Conservation (phyloP, 2,329 filamentous ascomycete species). For the Fusarium sp. region DNA sequence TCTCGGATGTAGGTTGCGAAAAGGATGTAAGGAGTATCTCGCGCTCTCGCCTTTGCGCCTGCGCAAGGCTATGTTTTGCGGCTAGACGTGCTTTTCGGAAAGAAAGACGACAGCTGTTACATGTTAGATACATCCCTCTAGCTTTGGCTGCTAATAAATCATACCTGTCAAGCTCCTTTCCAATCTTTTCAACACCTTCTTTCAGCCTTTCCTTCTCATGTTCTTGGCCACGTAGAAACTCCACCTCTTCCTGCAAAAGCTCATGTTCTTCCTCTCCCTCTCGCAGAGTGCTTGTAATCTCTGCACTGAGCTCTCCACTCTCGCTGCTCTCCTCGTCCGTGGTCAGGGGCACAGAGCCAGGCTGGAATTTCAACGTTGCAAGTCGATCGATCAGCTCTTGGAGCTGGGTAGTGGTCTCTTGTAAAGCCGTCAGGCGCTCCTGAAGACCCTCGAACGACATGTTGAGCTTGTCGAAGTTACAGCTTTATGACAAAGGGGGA, state of each 20-base stretch:
- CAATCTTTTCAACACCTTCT: constrained; percentile 75
- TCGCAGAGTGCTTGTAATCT: constrained; percentile 83
- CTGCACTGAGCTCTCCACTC: constrained; percentile 79
- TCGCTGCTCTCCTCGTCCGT: constrained; percentile 64
- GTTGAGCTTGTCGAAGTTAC: constrained; percentile 13
- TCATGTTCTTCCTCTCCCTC: constrained; percentile 88
- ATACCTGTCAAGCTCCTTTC: constrained; percentile 78
- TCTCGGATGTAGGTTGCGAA: constrained; percentile 58
- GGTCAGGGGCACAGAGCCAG: constrained; percentile 67
- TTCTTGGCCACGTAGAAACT: constrained; percentile 70
- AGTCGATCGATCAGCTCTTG: constrained; percentile 71
- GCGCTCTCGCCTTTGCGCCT: constrained; percentile 81
- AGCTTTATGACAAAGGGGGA: background rate
- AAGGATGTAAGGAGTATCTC: constrained; percentile 79
- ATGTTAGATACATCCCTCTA: constrained; percentile 13
- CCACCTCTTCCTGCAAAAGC: constrained; percentile 80
- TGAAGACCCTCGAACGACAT: constrained; percentile 73
- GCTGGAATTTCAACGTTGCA: constrained; percentile 68
- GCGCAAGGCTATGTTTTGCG: constrained; percentile 80
- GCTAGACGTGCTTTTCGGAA: constrained; percentile 87
- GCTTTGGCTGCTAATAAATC: constrained; percentile 8
- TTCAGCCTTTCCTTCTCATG: constrained; percentile 75
- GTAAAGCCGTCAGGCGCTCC: constrained; percentile 70
- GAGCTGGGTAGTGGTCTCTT: constrained; percentile 71
- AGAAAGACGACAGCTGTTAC: constrained; percentile 66